Evolutionary conservation across 257 asterid genomes (phyloP).

Genomic region (Orobanche coerulescens): DNA sequence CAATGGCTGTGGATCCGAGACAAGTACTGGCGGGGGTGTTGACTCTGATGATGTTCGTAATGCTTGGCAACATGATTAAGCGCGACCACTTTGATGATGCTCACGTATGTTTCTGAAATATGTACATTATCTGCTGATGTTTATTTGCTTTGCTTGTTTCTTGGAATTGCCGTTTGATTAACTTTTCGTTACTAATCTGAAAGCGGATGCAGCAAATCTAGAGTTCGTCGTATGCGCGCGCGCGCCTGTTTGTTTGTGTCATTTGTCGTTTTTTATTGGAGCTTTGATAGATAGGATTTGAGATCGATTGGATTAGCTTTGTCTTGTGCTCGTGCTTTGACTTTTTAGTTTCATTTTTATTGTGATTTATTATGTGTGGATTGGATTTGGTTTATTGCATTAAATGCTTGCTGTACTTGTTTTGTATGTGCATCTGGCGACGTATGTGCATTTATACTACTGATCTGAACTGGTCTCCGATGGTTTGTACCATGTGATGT

Average conservation of each 20-base stretch:
- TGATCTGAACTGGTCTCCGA: conserved; percentile 22
- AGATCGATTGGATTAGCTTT: conserved; percentile 2
- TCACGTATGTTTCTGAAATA: conserved; percentile 15
- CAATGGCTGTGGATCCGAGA: conserved; percentile 66
- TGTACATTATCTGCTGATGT: background rate
- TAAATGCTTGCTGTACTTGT: conserved; percentile 2
- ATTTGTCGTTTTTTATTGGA: conserved; percentile 4
- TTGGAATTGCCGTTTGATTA: conserved; percentile 19
- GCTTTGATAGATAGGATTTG: conserved; percentile 8
- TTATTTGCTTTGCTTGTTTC: background rate
- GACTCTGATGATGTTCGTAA: conserved; percentile 61
- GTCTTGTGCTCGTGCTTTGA: background rate
- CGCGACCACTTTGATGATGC: conserved; percentile 50
- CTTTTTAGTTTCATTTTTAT: conserved; percentile 3
- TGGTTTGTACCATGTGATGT: background rate
- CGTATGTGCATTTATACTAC: conserved; percentile 11
- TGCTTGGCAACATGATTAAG: conserved; percentile 68
- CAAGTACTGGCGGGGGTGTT: conserved; percentile 60
- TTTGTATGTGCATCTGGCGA: conserved; percentile 15
- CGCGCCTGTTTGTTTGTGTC: background rate
- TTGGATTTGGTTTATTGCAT: conserved; percentile 15
- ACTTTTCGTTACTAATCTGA: background rate
- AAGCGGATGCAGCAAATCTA: conserved; percentile 8
- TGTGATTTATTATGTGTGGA: conserved; percentile 13
- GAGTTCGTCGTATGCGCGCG: background rate